Conservation (phyloP, 768 basidiomycete species). For the Lactarius hatsudake region DNA sequence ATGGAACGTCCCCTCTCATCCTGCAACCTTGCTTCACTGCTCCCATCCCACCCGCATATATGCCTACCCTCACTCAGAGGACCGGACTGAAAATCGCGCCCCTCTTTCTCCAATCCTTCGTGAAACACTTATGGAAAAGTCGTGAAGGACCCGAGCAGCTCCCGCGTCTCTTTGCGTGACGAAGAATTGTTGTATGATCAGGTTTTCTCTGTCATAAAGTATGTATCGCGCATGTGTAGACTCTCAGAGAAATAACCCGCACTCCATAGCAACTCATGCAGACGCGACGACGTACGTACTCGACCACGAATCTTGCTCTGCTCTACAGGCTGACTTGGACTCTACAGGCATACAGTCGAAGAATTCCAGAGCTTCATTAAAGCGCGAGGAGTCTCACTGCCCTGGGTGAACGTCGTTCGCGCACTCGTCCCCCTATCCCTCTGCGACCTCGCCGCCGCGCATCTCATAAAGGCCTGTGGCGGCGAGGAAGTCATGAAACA, state of each 20-base stretch:
- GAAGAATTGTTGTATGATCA: conserved; percentile 81
- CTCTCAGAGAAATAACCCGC: too few relatives aligned
- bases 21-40: not conserved
- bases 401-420: conserved; percentile 72
- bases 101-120: conserved; percentile 65
- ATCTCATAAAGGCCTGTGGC: conserved; percentile 75
- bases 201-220: conserved; percentile 73
- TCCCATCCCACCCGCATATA: not conserved
- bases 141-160: conserved; percentile 9
- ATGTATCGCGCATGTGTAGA: conserved; percentile 24
- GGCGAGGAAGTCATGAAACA: conserved; percentile 68
- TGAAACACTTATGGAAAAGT: conserved; percentile 78
- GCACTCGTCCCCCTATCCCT: conserved; percentile 67
- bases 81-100: conserved; percentile 65
- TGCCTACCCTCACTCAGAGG: conserved; percentile 50
- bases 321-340: not conserved
- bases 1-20: not conserved
- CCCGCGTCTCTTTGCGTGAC: conserved; percentile 42
- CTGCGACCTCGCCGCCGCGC: conserved; percentile 69
- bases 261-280: conserved; percentile 61
- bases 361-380: conserved; percentile 80
- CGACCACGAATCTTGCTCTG: not conserved
- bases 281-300: conserved; percentile 62
- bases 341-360: conserved; percentile 71
- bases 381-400: conserved; percentile 76